Conservation (phyloP, 2,329 filamentous ascomycete species). For the Epichloe uncinata region DNA sequence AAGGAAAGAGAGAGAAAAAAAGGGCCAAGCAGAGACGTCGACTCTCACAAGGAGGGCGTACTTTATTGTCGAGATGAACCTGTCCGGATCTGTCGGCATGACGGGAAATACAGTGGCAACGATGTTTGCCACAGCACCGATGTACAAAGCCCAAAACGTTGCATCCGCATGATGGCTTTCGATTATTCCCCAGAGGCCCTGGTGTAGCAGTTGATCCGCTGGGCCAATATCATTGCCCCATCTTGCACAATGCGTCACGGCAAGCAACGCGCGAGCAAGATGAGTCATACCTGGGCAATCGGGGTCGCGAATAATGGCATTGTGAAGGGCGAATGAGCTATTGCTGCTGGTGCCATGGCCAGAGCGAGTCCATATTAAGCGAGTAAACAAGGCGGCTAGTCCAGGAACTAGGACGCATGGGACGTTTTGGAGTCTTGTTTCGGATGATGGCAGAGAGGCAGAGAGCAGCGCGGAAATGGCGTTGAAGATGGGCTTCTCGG, state of each 20-base stretch:
- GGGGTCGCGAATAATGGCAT: conserved; percentile 55
- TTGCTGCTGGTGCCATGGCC: conserved; percentile 39
- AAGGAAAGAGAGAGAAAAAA: too few species aligned
- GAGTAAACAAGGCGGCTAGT: conserved; percentile 31
- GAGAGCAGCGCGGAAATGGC: conserved; percentile 25
- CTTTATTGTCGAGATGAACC: conserved; percentile 25
- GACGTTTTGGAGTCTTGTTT: conserved; percentile 20
- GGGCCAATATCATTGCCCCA: conserved; percentile 53
- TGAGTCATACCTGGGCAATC: conserved; percentile 64
- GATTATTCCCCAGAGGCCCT: conserved; percentile 29
- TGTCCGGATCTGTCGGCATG: conserved; percentile 22
- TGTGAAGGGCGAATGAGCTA: conserved; percentile 57
- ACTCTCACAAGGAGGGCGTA: conserved; percentile 11
- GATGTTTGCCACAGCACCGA: conserved; percentile 33
- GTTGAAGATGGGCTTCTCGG: conserved; percentile 19
- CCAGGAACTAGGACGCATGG: conserved; percentile 30
- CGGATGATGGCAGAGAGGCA: conserved; percentile 27
- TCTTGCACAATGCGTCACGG: conserved; percentile 56
- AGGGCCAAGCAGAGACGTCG: background rate
- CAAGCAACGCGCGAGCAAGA: conserved; percentile 54
- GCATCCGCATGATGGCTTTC: conserved; percentile 23
- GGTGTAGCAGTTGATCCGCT: conserved; percentile 30
- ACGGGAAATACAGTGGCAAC: conserved; percentile 29
- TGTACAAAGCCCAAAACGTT: conserved; percentile 40
- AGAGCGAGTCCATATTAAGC: conserved; percentile 36